Evolutionary conservation across 768 basidiomycete genomes (phyloP).

Genomic region (Filobasidium floriforme): DNA sequence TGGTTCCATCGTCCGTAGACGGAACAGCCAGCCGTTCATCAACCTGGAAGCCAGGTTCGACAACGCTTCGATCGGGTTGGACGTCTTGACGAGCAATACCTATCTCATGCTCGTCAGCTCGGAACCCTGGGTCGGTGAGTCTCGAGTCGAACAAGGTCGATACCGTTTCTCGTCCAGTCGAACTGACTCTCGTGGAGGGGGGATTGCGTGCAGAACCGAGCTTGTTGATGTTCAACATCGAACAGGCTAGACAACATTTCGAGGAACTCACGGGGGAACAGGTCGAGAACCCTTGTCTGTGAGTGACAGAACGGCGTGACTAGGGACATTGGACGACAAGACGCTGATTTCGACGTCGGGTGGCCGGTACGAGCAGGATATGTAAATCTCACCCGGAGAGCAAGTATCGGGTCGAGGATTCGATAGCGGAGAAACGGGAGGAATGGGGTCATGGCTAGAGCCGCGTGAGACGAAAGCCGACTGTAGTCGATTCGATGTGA

Average conservation of each 20-base stretch:
- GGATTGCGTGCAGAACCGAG: constrained; percentile 63
- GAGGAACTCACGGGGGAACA: constrained; percentile 56
- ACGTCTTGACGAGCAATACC: constrained; percentile 86
- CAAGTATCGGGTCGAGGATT: constrained; percentile 11
- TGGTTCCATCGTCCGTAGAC: background rate
- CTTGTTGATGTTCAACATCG: constrained; percentile 77
- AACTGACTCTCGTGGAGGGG: background rate
- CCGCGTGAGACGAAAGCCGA: background rate
- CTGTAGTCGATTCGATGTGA: too few species aligned
- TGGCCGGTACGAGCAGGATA: constrained; percentile 8
- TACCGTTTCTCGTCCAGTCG: constrained; percentile 4
- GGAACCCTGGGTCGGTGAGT: constrained; percentile 75
- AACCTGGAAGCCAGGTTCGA: constrained; percentile 42
- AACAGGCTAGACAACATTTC: constrained; percentile 76
- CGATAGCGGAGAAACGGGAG: background rate
- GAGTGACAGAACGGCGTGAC: constrained; percentile 17
- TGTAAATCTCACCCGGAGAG: constrained; percentile 22
- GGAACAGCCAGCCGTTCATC: constrained; percentile 25
- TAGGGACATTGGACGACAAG: background rate
- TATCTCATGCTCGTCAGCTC: constrained; percentile 85
- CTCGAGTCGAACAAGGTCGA: background rate
- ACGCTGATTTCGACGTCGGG: background rate
- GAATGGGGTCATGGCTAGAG: constrained; percentile 20
- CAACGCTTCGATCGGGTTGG: constrained; percentile 50
- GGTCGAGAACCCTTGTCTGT: constrained; percentile 39